These are phyloP conservation scores for Exophiala xenobiotica DNA, from an alignment of 2,329 filamentous ascomycete genomes.

Conservation along the genomic window DNA sequence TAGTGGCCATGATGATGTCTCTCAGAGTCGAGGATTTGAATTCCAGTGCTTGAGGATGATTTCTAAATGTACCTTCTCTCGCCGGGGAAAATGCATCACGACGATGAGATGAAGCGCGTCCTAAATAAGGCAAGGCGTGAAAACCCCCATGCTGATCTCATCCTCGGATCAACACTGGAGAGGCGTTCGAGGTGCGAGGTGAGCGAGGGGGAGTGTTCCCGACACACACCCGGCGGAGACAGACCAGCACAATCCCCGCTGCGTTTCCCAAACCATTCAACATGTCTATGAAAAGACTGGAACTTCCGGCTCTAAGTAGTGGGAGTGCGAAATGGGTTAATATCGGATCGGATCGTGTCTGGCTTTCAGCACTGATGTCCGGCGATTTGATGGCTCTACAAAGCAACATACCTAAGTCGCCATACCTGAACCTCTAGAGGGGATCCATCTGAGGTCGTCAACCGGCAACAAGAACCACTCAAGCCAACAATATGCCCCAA, in stretches of 20 bases:
- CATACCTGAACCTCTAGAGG: too few species aligned
- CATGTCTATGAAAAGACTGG: too few species aligned
- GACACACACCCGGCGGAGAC: slow-evolving; percentile 19
- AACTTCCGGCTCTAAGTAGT: too few species aligned
- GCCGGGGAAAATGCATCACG: too few species aligned
- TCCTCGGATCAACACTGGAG: not conserved
- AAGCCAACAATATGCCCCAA: slow-evolving; percentile 36
- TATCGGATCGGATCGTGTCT: slow-evolving; percentile 2
- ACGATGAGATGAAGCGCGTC: not conserved
- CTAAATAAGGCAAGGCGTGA: not conserved
- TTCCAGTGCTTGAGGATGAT: too few species aligned
- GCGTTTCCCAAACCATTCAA: too few species aligned
- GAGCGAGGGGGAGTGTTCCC: slow-evolving; percentile 10
- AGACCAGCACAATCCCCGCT: not conserved
- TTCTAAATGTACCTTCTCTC: too few species aligned
- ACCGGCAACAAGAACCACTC: not conserved
- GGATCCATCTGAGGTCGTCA: not conserved
- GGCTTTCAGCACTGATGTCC: too few species aligned
- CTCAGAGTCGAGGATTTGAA: too few species aligned
- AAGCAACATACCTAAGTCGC: too few species aligned
- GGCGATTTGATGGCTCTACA: too few species aligned
- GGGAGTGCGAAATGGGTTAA: slow-evolving; percentile 13
- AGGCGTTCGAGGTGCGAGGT: not conserved
- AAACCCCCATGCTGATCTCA: not conserved
- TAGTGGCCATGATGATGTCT: slow-evolving; percentile 17